Base-by-base conservation (phyloP, 805 yeast genomes). In the Barnettozyma salicaria region DNA sequence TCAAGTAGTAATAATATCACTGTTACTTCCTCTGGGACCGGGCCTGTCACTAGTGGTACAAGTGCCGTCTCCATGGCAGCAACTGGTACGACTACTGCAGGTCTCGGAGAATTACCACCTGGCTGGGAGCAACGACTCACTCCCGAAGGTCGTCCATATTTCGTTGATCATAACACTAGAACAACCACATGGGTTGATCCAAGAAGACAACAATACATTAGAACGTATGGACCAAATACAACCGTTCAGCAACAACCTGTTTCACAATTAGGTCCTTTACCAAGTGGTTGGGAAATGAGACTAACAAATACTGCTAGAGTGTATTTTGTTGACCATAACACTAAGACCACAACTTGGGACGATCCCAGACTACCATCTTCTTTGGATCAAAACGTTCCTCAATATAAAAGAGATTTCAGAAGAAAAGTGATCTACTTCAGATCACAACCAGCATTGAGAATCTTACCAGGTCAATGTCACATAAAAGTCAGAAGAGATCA, bases 131-230 rank as follows among this genome's bases (percentile, higher is more conserved):
- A 90, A 66, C 72, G 99, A 47, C 83, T 84, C 53, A 92, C 99
- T 6, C 95, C 95, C 19, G 98, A 92, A 64, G 99, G 98, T 27
- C 78, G 98, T 59, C 94, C 97, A 7, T 92, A 92, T 64, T 92
- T 89, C 60, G 98, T 92, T 33, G 99, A 92, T 62, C 99, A 92
- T 66, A 92, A 92, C 62, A 92, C 98, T n/a, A 76, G 99, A 61
- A 92, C 99, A 1, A 92, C 99, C 4, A 92, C 99, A 10, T 92
- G 99, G 99, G 99, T 92, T 32, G 99, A 92, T 62, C 99, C 99
- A 48, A 78, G 99, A 64, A 79, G 98, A 63, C 98, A 92, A 65
- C 99, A 92, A 67, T 92, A 87, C 62, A 92, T 92, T 52, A 82
- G 97, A 60, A 87, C 95, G 44, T 88, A 84, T 60, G 97, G 96